These are phyloP conservation scores for Oldenlandia corymbosa DNA, from an alignment of 257 asterid species.

Conservation along the genomic window DNA sequence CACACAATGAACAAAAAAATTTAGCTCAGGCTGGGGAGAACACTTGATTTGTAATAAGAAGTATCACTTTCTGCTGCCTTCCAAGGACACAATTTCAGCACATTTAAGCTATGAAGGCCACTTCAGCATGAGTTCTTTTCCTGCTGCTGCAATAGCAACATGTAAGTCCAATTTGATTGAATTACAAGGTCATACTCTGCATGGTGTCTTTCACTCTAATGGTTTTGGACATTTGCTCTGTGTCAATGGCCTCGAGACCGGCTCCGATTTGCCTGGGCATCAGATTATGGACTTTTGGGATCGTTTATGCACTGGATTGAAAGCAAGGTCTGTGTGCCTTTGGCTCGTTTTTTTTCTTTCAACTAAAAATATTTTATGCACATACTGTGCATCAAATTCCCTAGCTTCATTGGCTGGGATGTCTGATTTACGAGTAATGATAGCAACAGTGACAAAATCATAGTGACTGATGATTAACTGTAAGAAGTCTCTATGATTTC, in stretches of 20 bases:
- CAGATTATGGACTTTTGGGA: constrained; percentile 97
- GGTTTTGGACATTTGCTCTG: constrained; percentile 94
- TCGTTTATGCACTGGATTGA: constrained; percentile 69
- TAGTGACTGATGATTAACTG: too few species aligned
- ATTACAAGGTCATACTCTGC: constrained; percentile 63
- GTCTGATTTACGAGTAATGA: too few species aligned
- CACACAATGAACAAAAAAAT: constrained; percentile 13
- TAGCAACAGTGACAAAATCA: too few species aligned
- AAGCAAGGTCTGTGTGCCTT: constrained; percentile 59
- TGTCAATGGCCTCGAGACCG: constrained; percentile 63
- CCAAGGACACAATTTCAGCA: constrained; percentile 37
- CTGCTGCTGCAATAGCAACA: constrained; percentile 12
- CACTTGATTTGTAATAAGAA: constrained; percentile 89
- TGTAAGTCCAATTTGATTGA: constrained; percentile 56
- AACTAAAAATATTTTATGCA: too few species aligned
- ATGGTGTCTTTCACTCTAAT: constrained; percentile 89
- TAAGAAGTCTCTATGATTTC: too few species aligned
- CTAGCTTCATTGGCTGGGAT: too few species aligned
- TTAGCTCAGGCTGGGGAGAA: constrained; percentile 88
- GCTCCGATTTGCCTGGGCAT: constrained; percentile 61
- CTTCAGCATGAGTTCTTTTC: not conserved
- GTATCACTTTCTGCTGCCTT: constrained; percentile 82
- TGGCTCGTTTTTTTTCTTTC: too few species aligned
- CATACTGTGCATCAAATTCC: too few species aligned
- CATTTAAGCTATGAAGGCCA: constrained; percentile 26